Conservation (phyloP, 371 early-diverging fungal genomes). For the Cokeromyces recurvatus region DNA sequence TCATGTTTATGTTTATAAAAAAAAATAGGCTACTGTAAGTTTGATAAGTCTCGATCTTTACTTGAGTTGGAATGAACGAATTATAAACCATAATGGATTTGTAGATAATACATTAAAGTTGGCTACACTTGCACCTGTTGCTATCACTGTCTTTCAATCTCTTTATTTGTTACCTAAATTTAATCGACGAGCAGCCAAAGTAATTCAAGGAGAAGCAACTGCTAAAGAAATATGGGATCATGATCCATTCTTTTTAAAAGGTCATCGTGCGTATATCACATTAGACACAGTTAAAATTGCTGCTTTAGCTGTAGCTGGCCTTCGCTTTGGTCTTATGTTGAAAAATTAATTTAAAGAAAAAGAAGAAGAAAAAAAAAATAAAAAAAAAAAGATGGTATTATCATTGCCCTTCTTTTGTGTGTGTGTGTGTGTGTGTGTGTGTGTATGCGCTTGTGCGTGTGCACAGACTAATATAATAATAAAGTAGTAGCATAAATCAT, state of each 20-base stretch:
- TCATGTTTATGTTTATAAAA: not conserved
- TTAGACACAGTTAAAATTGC: slow-evolving; percentile 35
- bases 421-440: not conserved
- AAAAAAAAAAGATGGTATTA: not conserved
- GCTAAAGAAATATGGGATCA: slow-evolving; percentile 16
- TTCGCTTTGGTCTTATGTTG: slow-evolving; percentile 40
- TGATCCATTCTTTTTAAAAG: slow-evolving; percentile 17
- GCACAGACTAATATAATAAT: no score
- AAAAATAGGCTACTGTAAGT: slow-evolving; percentile 14
- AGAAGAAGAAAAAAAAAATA: slow-evolving; percentile 1
- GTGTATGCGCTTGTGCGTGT: no score
- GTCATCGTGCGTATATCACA: slow-evolving; percentile 32
- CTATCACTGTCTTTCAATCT: slow-evolving; percentile 22
- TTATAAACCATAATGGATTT: slow-evolving; percentile 17
- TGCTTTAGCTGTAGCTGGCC: slow-evolving; percentile 39
- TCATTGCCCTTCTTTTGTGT: not conserved
- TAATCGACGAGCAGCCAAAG: slow-evolving; percentile 10
- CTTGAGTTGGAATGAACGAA: slow-evolving; percentile 23
- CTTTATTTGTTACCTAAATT: slow-evolving; percentile 20
- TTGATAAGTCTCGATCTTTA: slow-evolving; percentile 18
- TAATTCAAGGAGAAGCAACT: slow-evolving; percentile 6
- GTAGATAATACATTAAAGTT: slow-evolving; percentile 15
- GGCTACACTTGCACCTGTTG: slow-evolving; percentile 19
- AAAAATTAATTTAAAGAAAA: slow-evolving; percentile 19
- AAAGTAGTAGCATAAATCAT: no score